Evolutionary conservation across 2,329 filamentous ascomycete species (phyloP), one percentile per base, ranked within the genome.

Genomic region (Tolypocladium paradoxum): DNA sequence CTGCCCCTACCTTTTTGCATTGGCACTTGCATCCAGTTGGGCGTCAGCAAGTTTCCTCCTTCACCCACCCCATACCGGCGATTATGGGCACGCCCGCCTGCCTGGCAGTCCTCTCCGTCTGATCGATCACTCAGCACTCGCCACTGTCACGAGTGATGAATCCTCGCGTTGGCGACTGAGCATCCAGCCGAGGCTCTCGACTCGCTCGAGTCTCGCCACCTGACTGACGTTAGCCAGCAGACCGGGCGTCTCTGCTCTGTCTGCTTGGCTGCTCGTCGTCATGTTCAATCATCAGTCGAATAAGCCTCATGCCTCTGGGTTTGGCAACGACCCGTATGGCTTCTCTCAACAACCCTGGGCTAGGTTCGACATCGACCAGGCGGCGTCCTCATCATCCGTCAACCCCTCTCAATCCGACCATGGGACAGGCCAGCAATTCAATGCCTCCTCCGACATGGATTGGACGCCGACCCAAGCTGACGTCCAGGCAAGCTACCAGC

Each of bases 71-170:
- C 38, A 24, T 14, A 58, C 62, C 56, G 59, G 60, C 60, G 61
- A 69, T 60, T 68, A 70, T 70, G 68, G 66, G 68, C 67, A 59
- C 59, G 60, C 62, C 62, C 65, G 66, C 64, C 62, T 60, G 62
- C 60, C 61, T 61, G 58, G 61, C 56, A 58, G 62, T 60, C 57
- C 60, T 62, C 60, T 61, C 60, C 60, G 64, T 58, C 58, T 64
- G 64, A 64, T 62, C 60, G 63, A 63, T 62, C 60, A 60, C 57
- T 55, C 56, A 59, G 59, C 64, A 58, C 64, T 65, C 60, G 62
- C 64, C 63, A 65, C 59, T 61, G 61, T 51, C 58, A 62, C 63
- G 61, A 70, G 68, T 67, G 62, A 69, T 69, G 67, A 66, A 66
- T 66, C 52, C 62, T 61, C 60, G 63, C 60, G 63, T 62, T 60